phyloP scores from a whole-genome alignment of 176 grass and related monocot species.

The Lolium perenne region DNA sequence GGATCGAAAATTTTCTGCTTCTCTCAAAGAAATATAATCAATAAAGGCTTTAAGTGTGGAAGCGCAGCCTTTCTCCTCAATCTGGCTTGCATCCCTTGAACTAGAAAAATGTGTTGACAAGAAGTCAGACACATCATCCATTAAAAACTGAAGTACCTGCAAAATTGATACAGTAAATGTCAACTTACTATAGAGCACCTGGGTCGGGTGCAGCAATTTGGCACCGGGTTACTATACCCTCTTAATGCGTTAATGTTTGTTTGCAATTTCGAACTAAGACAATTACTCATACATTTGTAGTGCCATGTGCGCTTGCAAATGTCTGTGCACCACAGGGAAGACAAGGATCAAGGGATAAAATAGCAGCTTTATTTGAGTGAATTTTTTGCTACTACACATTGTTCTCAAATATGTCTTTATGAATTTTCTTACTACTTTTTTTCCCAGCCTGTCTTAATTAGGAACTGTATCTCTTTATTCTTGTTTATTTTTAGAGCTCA shows the following conservation, averaged over 20 bases:
- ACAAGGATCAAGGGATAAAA: constrained; percentile 7
- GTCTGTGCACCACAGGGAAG: neutral
- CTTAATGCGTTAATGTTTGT: constrained; percentile 11
- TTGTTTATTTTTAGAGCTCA: neutral
- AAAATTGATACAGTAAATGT: constrained; percentile 36
- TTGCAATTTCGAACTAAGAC: neutral
- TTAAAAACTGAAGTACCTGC: constrained; percentile 93
- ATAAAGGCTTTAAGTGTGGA: constrained; percentile 74
- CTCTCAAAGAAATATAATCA: constrained; percentile 85
- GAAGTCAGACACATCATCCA: constrained; percentile 97
- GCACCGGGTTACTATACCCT: neutral
- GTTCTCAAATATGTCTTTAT: constrained; percentile 1
- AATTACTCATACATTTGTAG: neutral
- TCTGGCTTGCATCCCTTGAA: constrained; percentile 56
- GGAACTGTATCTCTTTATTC: neutral
- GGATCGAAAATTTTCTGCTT: constrained; percentile 86
- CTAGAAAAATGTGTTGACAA: constrained; percentile 83
- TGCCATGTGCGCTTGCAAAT: constrained; percentile 10
- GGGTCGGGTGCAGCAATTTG: neutral
- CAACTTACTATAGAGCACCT: constrained; percentile 4
- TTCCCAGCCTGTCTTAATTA: neutral
- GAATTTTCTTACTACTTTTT: neutral
- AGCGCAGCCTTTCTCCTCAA: constrained; percentile 69
- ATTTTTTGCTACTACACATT: neutral
- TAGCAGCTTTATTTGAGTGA: neutral